These are phyloP conservation scores for Zymoseptoria tritici DNA, from an alignment of 2,329 filamentous ascomycete genomes.

Conservation along the genomic window DNA sequence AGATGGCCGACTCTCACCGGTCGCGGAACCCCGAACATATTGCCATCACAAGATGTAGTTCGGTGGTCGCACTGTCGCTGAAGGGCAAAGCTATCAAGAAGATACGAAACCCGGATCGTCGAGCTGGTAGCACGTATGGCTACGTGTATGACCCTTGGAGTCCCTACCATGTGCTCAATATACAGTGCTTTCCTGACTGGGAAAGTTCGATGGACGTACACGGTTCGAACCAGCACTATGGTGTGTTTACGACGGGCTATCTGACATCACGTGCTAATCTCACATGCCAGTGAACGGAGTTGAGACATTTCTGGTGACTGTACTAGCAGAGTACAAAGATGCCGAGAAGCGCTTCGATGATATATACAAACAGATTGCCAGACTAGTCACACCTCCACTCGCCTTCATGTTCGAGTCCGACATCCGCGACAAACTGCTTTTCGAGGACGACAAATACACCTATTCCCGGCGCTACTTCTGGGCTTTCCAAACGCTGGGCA, in stretches of 20 bases:
- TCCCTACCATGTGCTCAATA: conserved; percentile 53
- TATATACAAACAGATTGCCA: conserved; percentile 50
- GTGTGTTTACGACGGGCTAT: neutral
- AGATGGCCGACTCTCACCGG: conserved; percentile 44
- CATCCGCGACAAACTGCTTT: conserved; percentile 51
- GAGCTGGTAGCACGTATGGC: conserved; percentile 43
- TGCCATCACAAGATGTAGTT: conserved; percentile 52
- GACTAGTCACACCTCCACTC: conserved; percentile 52
- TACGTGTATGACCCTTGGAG: conserved; percentile 52
- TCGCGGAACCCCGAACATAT: conserved; percentile 43
- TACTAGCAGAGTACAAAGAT: conserved; percentile 54
- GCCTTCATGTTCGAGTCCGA: conserved; percentile 53
- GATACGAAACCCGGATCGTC: conserved; percentile 44
- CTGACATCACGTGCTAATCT: neutral
- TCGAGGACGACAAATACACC: conserved; percentile 55
- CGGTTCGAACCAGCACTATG: conserved; percentile 48
- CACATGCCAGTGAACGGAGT: conserved; percentile 45
- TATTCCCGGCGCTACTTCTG: conserved; percentile 57
- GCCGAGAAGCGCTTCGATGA: conserved; percentile 52
- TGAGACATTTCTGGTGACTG: conserved; percentile 52
- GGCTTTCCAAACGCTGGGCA: conserved; percentile 54
- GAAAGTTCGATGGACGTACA: conserved; percentile 50
- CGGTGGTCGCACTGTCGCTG: conserved; percentile 52
- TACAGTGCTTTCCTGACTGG: conserved; percentile 55
- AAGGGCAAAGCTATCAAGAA: conserved; percentile 46